Percentiles rank a stretch among this genome's conserved stretches.
Conservation (phyloP, 1,284 basidiomycete species). For the Earliella scabrosa region DNA sequence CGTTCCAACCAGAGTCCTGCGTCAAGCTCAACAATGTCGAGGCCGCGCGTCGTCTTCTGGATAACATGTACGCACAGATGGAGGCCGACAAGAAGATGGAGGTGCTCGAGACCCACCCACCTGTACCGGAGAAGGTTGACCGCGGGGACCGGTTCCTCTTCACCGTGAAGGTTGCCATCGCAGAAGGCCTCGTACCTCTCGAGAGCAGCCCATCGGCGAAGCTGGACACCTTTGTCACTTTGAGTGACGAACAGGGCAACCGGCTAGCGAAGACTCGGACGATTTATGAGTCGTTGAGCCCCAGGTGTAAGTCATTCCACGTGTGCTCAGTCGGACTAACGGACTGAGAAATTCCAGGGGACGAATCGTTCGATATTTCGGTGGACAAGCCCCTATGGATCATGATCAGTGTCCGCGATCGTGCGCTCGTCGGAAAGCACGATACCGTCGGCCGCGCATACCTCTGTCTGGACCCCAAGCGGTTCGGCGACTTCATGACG, state of each 20-base stretch:
- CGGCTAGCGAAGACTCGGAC: conserved; percentile 95
- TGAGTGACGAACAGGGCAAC: conserved; percentile 92
- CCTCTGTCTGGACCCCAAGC: conserved; percentile 88
- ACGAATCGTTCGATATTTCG: conserved; percentile 95
- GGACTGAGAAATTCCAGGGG: no score
- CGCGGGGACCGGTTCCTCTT: conserved; percentile 79
- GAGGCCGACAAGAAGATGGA: conserved; percentile 89
- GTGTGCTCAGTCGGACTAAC: no score
- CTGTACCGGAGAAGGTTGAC: conserved; percentile 64
- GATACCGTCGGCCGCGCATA: conserved; percentile 93
- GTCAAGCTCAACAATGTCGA: conserved; percentile 99
- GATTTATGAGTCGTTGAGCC: conserved; percentile 89
- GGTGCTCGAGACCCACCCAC: conserved; percentile 62
- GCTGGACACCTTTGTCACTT: conserved; percentile 91
- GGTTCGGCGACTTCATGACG: conserved; percentile 88
- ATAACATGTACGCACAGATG: conserved; percentile 93
- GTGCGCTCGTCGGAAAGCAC: conserved; percentile 88
- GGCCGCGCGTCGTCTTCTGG: conserved; percentile 87
- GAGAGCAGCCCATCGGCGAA: conserved; percentile 74
- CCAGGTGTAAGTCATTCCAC: conserved; percentile 72
- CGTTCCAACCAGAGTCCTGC: conserved; percentile 92
- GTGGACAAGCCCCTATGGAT: conserved; percentile 92
- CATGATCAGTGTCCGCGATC: conserved; percentile 93
- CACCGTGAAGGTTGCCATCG: conserved; percentile 91
- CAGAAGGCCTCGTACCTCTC: conserved; percentile 78